These are phyloP conservation scores for Plasmodium gallinaceum DNA, from an alignment of 169 alveolate species.

Conservation along the genomic window DNA sequence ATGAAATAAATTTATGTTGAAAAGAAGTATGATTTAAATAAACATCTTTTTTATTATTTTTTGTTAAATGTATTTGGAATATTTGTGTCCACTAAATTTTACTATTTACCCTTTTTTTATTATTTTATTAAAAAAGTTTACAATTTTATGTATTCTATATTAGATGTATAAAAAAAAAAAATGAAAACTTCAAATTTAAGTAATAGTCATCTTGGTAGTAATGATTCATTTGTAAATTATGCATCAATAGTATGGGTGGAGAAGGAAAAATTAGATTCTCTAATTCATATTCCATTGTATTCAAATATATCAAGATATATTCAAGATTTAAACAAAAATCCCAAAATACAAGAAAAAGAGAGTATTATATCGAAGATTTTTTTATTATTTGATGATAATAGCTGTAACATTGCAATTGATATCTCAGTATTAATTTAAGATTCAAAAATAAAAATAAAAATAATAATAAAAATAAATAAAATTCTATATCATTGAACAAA, in stretches of 20 bases:
- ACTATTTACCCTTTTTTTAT: too few species aligned
- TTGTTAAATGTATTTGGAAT: too few species aligned
- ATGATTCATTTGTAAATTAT: conserved; percentile 18
- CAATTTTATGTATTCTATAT: too few species aligned
- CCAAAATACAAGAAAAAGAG: conserved; percentile 25
- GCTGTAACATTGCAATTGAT: conserved; percentile 67
- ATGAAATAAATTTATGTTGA: too few species aligned
- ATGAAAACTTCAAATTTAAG: not conserved
- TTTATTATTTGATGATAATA: conserved; percentile 66
- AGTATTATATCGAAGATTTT: conserved; percentile 22
- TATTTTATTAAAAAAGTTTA: too few species aligned
- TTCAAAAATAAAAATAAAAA: too few species aligned
- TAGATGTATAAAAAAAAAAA: conserved; percentile 5
- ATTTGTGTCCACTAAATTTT: too few species aligned
- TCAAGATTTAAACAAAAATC: conserved; percentile 33
- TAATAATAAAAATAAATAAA: too few species aligned
- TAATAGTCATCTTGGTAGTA: not conserved
- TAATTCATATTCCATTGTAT: conserved; percentile 50
- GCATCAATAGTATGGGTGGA: conserved; percentile 71
- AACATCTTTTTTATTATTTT: too few species aligned
- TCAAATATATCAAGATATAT: conserved; percentile 43
- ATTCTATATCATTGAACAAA: too few species aligned
- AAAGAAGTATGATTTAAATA: too few species aligned
- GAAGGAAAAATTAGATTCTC: conserved; percentile 58
- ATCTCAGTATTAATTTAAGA: conserved; percentile 32